These are phyloP conservation scores for cucumber (Cucumis sativus) DNA, from an alignment of 306 rosid genomes.

Conservation along the genomic window DNA sequence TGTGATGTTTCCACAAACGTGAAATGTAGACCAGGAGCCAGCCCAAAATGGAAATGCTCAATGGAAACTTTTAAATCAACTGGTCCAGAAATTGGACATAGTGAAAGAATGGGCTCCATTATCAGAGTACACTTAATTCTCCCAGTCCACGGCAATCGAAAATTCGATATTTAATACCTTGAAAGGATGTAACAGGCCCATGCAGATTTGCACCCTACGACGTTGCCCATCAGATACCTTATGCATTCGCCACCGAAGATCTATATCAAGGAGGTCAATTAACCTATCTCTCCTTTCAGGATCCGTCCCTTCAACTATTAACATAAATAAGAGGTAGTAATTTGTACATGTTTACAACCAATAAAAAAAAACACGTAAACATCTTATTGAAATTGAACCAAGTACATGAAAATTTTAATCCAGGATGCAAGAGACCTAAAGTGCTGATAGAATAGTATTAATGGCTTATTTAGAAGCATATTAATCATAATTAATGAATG, in stretches of 20 bases:
- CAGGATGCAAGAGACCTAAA: background rate
- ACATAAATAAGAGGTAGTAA: background rate
- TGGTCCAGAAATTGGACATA: background rate
- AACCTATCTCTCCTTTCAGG: slow-evolving; percentile 73
- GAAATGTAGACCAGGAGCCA: background rate
- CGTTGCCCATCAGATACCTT: slow-evolving; percentile 98
- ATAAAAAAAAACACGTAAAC: background rate
- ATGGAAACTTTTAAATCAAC: background rate
- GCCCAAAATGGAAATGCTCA: background rate
- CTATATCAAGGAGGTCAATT: slow-evolving; percentile 85
- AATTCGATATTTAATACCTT: slow-evolving; percentile 31
- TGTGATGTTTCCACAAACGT: background rate
- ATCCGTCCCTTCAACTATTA: slow-evolving; percentile 81
- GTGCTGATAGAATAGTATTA: background rate
- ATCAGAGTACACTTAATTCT: background rate
- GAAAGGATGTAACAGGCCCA: slow-evolving; percentile 90
- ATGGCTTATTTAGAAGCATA: background rate
- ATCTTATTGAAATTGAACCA: background rate
- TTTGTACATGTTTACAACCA: background rate
- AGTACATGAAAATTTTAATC: background rate
- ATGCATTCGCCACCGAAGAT: slow-evolving; percentile 92
- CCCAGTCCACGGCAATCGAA: background rate
- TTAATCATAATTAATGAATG: background rate
- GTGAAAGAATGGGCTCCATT: background rate
- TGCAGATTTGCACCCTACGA: slow-evolving; percentile 92